Evolutionary conservation across 768 basidiomycete species (phyloP), one percentile per base, ranked within the genome.

Genomic region (Russula virescens): DNA sequence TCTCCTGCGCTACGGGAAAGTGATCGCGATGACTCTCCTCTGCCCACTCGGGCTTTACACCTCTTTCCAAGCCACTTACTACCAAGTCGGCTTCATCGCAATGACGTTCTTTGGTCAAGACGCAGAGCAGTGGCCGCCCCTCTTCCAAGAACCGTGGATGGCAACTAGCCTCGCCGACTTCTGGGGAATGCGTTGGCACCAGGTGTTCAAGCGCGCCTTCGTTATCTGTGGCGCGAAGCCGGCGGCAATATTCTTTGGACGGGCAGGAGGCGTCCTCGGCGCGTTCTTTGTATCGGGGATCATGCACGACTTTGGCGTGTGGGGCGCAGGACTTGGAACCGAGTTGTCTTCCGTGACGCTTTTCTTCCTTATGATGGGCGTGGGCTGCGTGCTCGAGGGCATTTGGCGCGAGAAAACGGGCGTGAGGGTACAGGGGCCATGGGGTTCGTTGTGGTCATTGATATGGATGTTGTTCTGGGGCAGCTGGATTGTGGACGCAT

Each of bases 151-250:
- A 7, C 88, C 88, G 4, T 88, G 81, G 80, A 46, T 69, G 11
- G 70, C 83, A 0, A 82, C 81, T 3, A 87, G 85, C 5, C 72
- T 89, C n/a, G 71, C 74, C 42, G 79, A 83, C 25, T 82, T 86
- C 60, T 89, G 88, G 88, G 75, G 79, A 4, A 70, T 64, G 59
- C 73, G 80, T n/a, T 89, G 88, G 88, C 88, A 89, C 66, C 86
- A 88, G 67, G 62, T 83, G 6, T 85, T 87, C 68, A 79, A 86
- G 11, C 79, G 83, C 48, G 68, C 71, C 42, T 88, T 89, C 67
- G 71, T 86, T 46, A 71, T 70, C 14, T 63, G 83, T n/a, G 86
- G 85, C 14, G 74, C 74, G 11, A 74, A 73, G 35, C 81, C 82
- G 6, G 50, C 35, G 23, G 65, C 40, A 31, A 54, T 7, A 8